phyloP scores from a whole-genome alignment of 2,329 filamentous ascomycete genomes.

The Capronia coronata region DNA sequence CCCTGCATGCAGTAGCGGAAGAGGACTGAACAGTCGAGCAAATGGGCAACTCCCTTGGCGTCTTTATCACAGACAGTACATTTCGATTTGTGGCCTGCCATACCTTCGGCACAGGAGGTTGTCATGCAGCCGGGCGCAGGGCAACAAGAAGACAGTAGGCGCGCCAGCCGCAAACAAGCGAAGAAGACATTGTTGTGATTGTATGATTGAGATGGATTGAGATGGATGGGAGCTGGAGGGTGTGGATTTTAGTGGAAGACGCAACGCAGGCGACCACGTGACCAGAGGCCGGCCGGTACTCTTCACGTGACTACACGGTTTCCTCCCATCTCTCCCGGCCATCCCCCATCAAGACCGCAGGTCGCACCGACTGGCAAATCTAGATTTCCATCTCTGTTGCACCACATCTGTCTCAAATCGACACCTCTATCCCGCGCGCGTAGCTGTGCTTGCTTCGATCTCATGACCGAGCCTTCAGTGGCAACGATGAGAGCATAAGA shows the following conservation, averaged over 20 bases:
- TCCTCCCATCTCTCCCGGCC: no score
- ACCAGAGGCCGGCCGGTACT: not conserved
- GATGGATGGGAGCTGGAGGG: not conserved
- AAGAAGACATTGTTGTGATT: not conserved
- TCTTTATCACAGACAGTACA: slow-evolving; percentile 4
- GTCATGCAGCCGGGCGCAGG: slow-evolving; percentile 10
- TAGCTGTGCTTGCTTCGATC: not conserved
- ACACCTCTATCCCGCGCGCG: not conserved
- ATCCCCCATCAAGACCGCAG: no score
- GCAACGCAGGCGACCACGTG: not conserved
- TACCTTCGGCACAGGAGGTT: not conserved
- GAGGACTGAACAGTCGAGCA: slow-evolving; percentile 5
- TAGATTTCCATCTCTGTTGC: not conserved
- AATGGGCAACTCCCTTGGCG: slow-evolving; percentile 8
- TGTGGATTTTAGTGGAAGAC: not conserved
- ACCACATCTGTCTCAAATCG: not conserved
- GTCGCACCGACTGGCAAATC: no score
- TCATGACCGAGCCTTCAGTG: not conserved
- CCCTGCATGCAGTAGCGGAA: slow-evolving; percentile 21
- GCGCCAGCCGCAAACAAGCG: not conserved
- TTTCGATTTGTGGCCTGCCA: not conserved
- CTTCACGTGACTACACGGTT: no score
- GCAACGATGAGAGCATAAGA: not conserved
- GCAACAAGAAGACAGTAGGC: no score
- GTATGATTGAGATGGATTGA: not conserved